Conservation (phyloP, 2,329 filamentous ascomycete genomes). For the Cercospora janseana region DNA sequence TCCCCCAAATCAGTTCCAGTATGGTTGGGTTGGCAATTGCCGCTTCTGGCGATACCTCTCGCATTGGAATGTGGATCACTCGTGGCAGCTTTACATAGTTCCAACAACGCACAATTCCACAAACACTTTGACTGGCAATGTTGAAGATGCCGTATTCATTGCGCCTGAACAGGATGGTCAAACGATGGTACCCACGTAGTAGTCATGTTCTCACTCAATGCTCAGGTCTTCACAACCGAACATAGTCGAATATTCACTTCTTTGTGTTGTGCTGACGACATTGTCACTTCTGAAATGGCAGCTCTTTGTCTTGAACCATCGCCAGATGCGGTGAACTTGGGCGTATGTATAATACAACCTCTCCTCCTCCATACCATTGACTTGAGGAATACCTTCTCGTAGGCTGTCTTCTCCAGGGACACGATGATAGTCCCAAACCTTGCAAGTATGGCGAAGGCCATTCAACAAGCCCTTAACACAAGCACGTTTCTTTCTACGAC, state of each 20-base stretch:
- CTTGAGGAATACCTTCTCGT: no score
- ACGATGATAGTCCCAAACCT: conserved; percentile 27
- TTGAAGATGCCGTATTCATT: no score
- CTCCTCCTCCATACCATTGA: no score
- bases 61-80: conserved; percentile 3
- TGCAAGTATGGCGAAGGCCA: conserved; percentile 18
- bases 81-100: not conserved
- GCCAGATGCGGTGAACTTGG: conserved; percentile 3
- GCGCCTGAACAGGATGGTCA: no score
- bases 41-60: conserved; percentile 1
- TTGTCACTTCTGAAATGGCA: not conserved
- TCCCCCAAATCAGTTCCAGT: not conserved
- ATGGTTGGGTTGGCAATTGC: not conserved
- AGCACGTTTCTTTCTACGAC: not conserved
- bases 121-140: no score
- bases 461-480: conserved; percentile 7
- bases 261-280: not conserved
- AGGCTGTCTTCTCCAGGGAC: not conserved
- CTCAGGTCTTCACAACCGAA: not conserved
- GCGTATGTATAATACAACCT: no score
- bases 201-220: no score
- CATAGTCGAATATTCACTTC: not conserved
- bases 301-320: not conserved
- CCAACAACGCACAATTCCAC: not conserved
- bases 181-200: no score